Base-by-base conservation (phyloP, 257 asterid genomes). In the Fraxinus quadrangulata region DNA sequence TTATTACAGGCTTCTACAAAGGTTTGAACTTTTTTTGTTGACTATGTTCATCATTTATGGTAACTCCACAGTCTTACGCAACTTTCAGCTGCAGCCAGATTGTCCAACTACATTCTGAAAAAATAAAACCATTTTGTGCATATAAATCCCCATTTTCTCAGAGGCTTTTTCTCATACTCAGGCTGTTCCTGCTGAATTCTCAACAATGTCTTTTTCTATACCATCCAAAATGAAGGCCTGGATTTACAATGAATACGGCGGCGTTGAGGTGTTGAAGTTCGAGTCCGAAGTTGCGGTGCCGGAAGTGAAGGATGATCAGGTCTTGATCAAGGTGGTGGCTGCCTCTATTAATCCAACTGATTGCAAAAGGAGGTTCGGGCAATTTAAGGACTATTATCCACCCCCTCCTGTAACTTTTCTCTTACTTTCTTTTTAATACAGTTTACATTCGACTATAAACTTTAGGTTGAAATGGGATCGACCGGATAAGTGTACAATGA, bases 271-370 rank as follows among this genome's bases (percentile, higher is more conserved):
- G 34, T 76, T 92, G 89, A 92, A 92, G 85, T 79, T 90, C 40
- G 94, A 86, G 16, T 54, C 86, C 19, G 83, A 75, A 78, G 87
- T 92, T 70, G 74, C 86, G 0, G 94, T 94, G 21, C 97, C 98
- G 36, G 82, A 87, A 33, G 28, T 90, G 12, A 82, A 81, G 75
- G 97, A 89, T 40, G 94, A 94, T 71, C 97, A 92, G 78, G 98
- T 94, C 77, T 74, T 94, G 87, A 77, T 94, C 77, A 92, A 89
- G 88, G 97, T 94, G 24, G 90, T 47, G 47, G 97, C 97, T 21
- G 97, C 98, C 67, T 93, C 94, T 65, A 92, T 94, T 69, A 94
- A 94, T 28, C 98, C 98, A 10, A 87, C 91, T 65, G 98, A 94
- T 86, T 88, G 77, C 87, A 94, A 94, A 87, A 82, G 98, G 71